phyloP scores from a whole-genome alignment of 805 yeast species.

The Yamadazyma scolyti region DNA sequence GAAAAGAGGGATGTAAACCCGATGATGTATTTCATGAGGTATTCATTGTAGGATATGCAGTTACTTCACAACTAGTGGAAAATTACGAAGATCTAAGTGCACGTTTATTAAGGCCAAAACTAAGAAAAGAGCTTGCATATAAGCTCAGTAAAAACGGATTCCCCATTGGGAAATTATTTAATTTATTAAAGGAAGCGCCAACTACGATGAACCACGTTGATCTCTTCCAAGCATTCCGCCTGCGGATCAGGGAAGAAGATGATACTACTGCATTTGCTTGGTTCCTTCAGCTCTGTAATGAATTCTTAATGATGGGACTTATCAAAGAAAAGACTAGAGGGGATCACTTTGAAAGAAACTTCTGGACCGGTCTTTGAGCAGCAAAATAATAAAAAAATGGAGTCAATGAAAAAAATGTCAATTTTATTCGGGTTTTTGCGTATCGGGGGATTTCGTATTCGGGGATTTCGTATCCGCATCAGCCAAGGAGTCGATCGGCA shows the following conservation, averaged over 20 bases:
- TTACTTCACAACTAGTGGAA: slow-evolving; percentile 35
- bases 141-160: slow-evolving; percentile 25
- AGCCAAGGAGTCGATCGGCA: not conserved
- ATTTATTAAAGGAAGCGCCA: slow-evolving; percentile 77
- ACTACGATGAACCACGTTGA: slow-evolving; percentile 64
- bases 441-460: no score
- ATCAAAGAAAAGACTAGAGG: slow-evolving; percentile 60
- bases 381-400: not conserved
- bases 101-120: slow-evolving; percentile 32
- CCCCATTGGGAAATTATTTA: slow-evolving; percentile 50
- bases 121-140: slow-evolving; percentile 26
- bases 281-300: slow-evolving; percentile 72
- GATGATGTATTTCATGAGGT: slow-evolving; percentile 34
- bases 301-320: slow-evolving; percentile 66
- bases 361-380: slow-evolving; percentile 60
- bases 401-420: not conserved
- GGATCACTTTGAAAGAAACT: slow-evolving; percentile 63
- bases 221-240: slow-evolving; percentile 54
- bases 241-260: slow-evolving; percentile 19
- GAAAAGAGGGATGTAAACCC: not conserved
- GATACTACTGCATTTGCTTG: slow-evolving; percentile 55
- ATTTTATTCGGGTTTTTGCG: not conserved
- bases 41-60: slow-evolving; percentile 39
- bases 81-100: slow-evolving; percentile 37
- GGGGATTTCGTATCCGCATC: no score